Conservation (phyloP, 2,329 filamentous ascomycete genomes). For the Metarhizium brunneum region DNA sequence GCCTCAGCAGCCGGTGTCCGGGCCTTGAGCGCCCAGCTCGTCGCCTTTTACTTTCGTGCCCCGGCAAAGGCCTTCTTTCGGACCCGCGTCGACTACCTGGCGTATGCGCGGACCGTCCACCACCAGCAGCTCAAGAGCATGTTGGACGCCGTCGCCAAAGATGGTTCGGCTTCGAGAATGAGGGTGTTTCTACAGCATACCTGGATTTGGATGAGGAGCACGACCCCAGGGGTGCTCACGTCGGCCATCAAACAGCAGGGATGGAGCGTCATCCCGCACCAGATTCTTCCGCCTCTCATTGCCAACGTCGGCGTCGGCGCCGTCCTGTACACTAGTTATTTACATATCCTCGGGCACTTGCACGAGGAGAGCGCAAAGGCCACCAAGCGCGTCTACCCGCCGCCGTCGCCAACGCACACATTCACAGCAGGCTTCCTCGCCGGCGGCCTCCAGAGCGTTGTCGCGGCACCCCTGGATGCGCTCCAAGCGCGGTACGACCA, state of each 20-base stretch:
- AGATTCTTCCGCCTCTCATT: constrained; percentile 66
- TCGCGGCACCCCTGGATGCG: constrained; percentile 68
- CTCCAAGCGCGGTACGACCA: constrained; percentile 65
- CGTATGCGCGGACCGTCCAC: constrained; percentile 46
- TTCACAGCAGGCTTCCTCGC: constrained; percentile 63
- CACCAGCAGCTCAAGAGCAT: constrained; percentile 32
- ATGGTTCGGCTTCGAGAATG: constrained; percentile 24
- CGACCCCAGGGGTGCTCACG: constrained; percentile 59
- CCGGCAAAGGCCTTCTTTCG: constrained; percentile 91
- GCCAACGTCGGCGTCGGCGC: constrained; percentile 68
- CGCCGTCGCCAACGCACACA: constrained; percentile 52
- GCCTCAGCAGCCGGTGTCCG: constrained; percentile 81
- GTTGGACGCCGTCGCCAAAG: constrained; percentile 24
- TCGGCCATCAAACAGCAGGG: constrained; percentile 61
- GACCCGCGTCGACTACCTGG: constrained; percentile 75
- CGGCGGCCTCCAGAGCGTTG: constrained; percentile 58
- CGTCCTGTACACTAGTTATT: constrained; percentile 66
- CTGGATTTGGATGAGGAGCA: constrained; percentile 47
- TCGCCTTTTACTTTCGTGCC: constrained; percentile 86
- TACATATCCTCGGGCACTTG: constrained; percentile 56
- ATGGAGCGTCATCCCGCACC: constrained; percentile 65
- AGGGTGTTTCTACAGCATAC: constrained; percentile 27
- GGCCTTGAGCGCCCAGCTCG: constrained; percentile 70
- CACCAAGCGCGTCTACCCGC: constrained; percentile 58
- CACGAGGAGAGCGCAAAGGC: constrained; percentile 53